phyloP scores from a whole-genome alignment of 129 eudicot genomes.

The Artemisia tridentata region DNA sequence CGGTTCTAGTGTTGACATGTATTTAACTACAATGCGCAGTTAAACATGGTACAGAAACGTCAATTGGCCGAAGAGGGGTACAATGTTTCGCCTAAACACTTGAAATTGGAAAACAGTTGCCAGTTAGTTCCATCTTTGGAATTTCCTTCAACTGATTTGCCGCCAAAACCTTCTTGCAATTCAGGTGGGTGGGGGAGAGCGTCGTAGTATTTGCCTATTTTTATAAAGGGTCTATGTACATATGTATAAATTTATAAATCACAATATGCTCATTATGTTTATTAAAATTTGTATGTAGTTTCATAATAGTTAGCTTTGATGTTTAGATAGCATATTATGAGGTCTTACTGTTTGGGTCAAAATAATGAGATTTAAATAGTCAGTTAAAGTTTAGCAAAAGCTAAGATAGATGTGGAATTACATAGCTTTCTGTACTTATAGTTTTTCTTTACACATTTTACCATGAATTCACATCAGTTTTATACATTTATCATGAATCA shows the following conservation, averaged over 20 bases:
- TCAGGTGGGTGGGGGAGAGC: conserved; percentile 38
- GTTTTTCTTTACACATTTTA: too few relatives aligned
- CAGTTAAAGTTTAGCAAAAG: too few relatives aligned
- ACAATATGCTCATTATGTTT: too few relatives aligned
- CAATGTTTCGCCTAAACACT: conserved; percentile 53
- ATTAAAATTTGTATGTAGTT: background rate
- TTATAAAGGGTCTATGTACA: background rate
- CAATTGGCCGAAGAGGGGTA: conserved; percentile 40
- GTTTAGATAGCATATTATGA: too few relatives aligned
- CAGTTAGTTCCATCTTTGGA: conserved; percentile 39
- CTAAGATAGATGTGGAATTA: too few relatives aligned
- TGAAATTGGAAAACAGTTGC: conserved; percentile 35
- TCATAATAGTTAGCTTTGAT: too few relatives aligned
- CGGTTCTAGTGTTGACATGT: background rate
- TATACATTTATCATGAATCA: too few relatives aligned
- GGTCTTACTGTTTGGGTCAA: too few relatives aligned
- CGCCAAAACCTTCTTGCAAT: conserved; percentile 18
- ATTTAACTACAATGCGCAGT: conserved; percentile 32
- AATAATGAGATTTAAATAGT: too few relatives aligned
- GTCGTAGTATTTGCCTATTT: background rate
- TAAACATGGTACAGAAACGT: conserved; percentile 60
- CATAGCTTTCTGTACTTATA: too few relatives aligned
- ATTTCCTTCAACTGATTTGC: conserved; percentile 25
- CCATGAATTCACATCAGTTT: too few relatives aligned
- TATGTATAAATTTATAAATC: background rate